Evolutionary conservation across 495 filamentous ascomycete genomes (phyloP).

Genomic region (Staphylotrichum longicolle): DNA sequence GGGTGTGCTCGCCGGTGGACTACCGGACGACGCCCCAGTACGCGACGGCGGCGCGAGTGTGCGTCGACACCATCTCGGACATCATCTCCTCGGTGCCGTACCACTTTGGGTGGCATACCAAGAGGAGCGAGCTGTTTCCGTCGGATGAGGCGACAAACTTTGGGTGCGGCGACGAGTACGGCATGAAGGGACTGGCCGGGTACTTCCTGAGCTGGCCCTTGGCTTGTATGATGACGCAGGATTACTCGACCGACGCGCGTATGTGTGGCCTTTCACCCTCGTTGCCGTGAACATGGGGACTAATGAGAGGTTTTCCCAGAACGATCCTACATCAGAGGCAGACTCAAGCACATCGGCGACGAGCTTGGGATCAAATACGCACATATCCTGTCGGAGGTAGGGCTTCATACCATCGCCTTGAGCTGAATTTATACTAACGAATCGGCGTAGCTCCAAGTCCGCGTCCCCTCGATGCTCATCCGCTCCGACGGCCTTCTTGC

Average conservation of each 20-base stretch:
- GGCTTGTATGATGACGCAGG: slow-evolving; percentile 43
- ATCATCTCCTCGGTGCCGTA: slow-evolving; percentile 53
- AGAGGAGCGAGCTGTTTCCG: slow-evolving; percentile 26
- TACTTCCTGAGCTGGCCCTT: slow-evolving; percentile 44
- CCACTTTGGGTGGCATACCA: slow-evolving; percentile 48
- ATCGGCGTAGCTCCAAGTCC: slow-evolving; percentile 25
- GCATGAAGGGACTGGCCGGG: slow-evolving; percentile 45
- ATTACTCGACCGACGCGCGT: slow-evolving; percentile 49
- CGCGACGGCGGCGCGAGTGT: slow-evolving; percentile 40
- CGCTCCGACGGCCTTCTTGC: slow-evolving; percentile 45
- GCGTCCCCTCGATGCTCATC: slow-evolving; percentile 55
- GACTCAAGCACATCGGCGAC: slow-evolving; percentile 47
- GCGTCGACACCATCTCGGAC: slow-evolving; percentile 46
- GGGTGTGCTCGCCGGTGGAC: slow-evolving; percentile 50
- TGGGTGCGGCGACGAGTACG: slow-evolving; percentile 38
- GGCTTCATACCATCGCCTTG: slow-evolving; percentile 12
- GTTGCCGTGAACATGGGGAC: not conserved
- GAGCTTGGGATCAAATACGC: slow-evolving; percentile 50
- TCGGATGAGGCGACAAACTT: slow-evolving; percentile 30
- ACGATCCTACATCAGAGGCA: slow-evolving; percentile 46
- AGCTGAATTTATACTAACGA: not conserved
- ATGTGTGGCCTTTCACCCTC: not conserved
- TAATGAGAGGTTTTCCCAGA: slow-evolving; percentile 22
- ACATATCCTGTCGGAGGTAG: slow-evolving; percentile 44
- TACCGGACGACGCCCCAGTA: slow-evolving; percentile 56